Percentiles rank a stretch among this genome's conserved stretches.
phyloP scores from a whole-genome alignment of 768 basidiomycete species.

The Chlorophyllum brunneum region DNA sequence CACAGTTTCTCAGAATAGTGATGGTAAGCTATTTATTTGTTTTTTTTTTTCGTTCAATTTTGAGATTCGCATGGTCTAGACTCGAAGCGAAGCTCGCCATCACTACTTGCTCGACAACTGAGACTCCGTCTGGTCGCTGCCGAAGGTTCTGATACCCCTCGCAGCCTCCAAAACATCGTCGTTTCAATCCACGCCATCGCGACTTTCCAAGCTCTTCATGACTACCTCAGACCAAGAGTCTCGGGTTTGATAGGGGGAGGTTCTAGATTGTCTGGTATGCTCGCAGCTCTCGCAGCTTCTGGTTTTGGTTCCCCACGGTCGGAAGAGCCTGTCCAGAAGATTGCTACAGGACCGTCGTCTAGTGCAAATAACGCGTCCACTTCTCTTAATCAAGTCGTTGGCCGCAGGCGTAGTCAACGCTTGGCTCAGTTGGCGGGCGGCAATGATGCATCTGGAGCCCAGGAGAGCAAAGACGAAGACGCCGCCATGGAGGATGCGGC shows the following conservation, averaged over 20 bases:
- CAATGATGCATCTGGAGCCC: constrained; percentile 10
- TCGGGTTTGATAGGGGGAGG: constrained; percentile 61
- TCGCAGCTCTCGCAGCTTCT: constrained; percentile 83
- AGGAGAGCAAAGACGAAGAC: constrained; percentile 9
- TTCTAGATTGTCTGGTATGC: constrained; percentile 79
- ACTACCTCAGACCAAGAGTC: constrained; percentile 90
- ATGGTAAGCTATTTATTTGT: constrained; percentile 48
- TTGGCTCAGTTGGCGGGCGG: constrained; percentile 56
- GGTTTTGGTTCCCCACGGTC: constrained; percentile 55
- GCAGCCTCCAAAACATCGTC: constrained; percentile 83
- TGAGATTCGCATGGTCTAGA: constrained; percentile 38
- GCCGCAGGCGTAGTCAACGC: constrained; percentile 77
- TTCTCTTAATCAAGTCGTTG: constrained; percentile 32
- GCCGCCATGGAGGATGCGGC: constrained; percentile 11
- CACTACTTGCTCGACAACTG: constrained; percentile 87
- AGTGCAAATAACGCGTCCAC: constrained; percentile 23
- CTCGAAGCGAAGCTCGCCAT: constrained; percentile 87
- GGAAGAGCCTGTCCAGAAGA: constrained; percentile 28
- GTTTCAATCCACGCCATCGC: constrained; percentile 98
- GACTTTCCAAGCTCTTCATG: constrained; percentile 94
- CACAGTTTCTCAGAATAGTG: constrained; percentile 77
- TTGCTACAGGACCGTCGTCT: constrained; percentile 24
- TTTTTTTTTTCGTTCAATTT: not conserved
- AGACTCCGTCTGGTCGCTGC: constrained; percentile 87
- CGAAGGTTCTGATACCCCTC: constrained; percentile 86